phyloP scores from a whole-genome alignment of 2,329 filamentous ascomycete species.

The Phyllachora maydis region DNA sequence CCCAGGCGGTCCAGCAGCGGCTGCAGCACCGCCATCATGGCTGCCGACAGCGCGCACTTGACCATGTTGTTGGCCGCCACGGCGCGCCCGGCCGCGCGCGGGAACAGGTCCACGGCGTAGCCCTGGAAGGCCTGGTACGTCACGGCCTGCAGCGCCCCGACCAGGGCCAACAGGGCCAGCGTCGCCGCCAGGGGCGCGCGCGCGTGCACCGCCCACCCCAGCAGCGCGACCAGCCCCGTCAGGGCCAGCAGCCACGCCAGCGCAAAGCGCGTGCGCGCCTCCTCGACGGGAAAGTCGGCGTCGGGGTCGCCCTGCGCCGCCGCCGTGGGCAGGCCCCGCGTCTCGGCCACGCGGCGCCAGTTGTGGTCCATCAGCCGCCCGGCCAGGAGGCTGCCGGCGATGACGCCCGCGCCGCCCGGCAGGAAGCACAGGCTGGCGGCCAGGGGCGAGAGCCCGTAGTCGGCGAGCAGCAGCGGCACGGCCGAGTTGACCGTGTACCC shows the following conservation, averaged over 20 bases:
- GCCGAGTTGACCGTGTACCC: conserved; percentile 31
- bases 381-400: conserved; percentile 20
- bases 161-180: conserved; percentile 27
- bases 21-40: conserved; percentile 30
- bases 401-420: conserved; percentile 22
- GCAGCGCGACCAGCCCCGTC: conserved; percentile 25
- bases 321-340: conserved; percentile 32
- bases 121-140: conserved; percentile 36
- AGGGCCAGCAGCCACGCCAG: conserved; percentile 30
- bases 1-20: conserved; percentile 31
- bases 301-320: conserved; percentile 26
- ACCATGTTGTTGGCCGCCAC: conserved; percentile 39
- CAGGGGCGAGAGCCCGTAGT: conserved; percentile 23
- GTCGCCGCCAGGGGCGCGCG: conserved; percentile 26
- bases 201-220: conserved; percentile 29
- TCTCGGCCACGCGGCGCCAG: conserved; percentile 40
- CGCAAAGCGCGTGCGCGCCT: conserved; percentile 25
- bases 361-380: conserved; percentile 39
- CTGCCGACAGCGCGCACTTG: conserved; percentile 32
- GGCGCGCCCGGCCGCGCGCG: conserved; percentile 29
- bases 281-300: conserved; percentile 25
- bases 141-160: conserved; percentile 30
- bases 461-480: conserved; percentile 23
- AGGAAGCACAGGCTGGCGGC: conserved; percentile 25
- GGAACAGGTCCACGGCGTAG: conserved; percentile 36